Evolutionary conservation across 2,329 filamentous ascomycete genomes (phyloP), one percentile per base, ranked within the genome.

Genomic region (Fusarium praegraminearum): DNA sequence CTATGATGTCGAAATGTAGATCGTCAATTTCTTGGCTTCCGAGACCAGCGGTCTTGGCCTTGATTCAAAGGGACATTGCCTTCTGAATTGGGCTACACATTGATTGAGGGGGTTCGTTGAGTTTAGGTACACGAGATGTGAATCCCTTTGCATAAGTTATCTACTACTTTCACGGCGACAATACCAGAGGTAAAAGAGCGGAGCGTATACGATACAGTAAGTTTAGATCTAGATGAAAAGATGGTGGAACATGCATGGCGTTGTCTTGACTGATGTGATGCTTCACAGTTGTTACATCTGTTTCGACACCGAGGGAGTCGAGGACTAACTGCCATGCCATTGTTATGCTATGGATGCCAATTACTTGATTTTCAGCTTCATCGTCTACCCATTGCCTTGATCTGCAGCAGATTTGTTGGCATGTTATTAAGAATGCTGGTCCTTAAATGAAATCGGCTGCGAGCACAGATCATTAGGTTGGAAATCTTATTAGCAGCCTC

Each of bases 1-100:
- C 57, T 61, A 70, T 70, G 67, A 68, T 70, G 67, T 68, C 44
- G 67, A 40, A 30, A 33, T 59, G 67, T 47, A 70, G 67, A 70
- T 71, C 67, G 35, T 51, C 44, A 44, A 53, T n/a, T 36, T 57
- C 67, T 71, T 70, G 67, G 67, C 62, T 49, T 26, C 64, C 45
- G 51, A 67, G 51, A 62, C 50, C 64, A 52, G 51, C 53, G 52
- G 59, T 35, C 61, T 63, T 63, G 61, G 51, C 33, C 56, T 52
- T 69, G 30, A 24, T 44, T 26, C 67, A 64, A 59, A 67, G 50
- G 50, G 28, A 36, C 33, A 24, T 44, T 66, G 41, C 49, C 33
- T 43, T 65, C 43, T 65, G 36, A 18, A 51, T 54, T 54, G 16
- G 26, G 11, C 33, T n/a, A 30, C 24, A 40, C n/a, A 62, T 55